Percentiles rank a stretch among this genome's conserved stretches.
phyloP scores from a whole-genome alignment of 208 protist species.

The Wallacemonas collosoma region DNA sequence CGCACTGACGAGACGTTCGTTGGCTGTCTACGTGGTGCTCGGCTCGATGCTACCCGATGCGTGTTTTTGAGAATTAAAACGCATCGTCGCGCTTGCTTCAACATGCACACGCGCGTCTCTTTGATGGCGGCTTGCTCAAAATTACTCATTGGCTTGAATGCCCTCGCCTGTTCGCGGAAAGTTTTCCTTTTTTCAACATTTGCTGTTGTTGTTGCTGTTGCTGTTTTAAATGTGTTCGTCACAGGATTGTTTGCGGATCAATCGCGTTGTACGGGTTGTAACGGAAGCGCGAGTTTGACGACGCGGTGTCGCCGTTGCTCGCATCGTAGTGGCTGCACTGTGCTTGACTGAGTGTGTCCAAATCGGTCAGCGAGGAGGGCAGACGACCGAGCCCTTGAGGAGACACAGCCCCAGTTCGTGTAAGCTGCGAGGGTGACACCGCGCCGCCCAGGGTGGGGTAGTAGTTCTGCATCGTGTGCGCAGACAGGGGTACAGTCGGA shows the following conservation, averaged over 20 bases:
- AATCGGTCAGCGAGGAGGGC: neutral
- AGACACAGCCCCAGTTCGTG: too few species aligned
- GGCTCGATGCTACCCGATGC: too few species aligned
- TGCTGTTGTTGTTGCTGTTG: neutral
- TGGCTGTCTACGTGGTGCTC: too few species aligned
- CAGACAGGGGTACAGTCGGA: slow-evolving; percentile 4
- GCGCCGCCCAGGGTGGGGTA: neutral
- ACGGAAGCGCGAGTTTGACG: slow-evolving; percentile 27
- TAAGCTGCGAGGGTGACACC: too few species aligned
- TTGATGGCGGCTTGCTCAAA: too few species aligned
- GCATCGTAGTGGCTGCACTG: slow-evolving; percentile 13
- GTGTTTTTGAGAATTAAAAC: too few species aligned
- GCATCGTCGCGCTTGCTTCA: too few species aligned
- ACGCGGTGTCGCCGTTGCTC: slow-evolving; percentile 5
- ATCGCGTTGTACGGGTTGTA: slow-evolving; percentile 37
- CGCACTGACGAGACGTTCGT: too few species aligned
- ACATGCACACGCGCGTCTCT: too few species aligned
- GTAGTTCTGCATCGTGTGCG: slow-evolving; percentile 12
- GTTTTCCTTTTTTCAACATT: too few species aligned
- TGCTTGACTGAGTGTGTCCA: neutral
- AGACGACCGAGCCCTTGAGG: neutral
- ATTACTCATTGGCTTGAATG: too few species aligned
- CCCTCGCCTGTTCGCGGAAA: too few species aligned
- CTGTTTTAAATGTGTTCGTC: slow-evolving; percentile 11
- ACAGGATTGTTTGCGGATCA: slow-evolving; percentile 2